Conservation (phyloP, 139 green algal genomes). For the Astrephomene gubernaculifera region DNA sequence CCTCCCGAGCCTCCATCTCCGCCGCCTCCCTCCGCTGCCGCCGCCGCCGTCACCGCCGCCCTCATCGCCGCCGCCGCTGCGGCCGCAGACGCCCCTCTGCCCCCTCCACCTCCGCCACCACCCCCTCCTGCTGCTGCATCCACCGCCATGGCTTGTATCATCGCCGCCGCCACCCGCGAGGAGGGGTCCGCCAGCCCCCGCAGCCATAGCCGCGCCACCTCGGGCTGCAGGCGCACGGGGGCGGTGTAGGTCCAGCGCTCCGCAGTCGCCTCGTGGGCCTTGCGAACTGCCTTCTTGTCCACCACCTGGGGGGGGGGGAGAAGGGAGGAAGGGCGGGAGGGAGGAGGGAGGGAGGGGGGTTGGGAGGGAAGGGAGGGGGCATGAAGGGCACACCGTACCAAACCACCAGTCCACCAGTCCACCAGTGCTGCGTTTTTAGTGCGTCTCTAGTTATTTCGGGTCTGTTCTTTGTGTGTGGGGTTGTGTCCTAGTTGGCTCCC, state of each 20-base stretch:
- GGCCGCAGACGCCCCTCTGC: no score
- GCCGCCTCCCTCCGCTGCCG: not conserved
- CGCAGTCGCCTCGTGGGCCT: not conserved
- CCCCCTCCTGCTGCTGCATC: not conserved
- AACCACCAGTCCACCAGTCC: no score
- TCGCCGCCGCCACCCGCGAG: not conserved
- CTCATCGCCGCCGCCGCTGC: not conserved
- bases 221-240: not conserved
- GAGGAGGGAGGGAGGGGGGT: not conserved
- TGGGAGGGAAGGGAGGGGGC: no score
- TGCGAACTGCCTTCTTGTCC: conserved; percentile 28
- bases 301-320: conserved; percentile 14
- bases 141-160: not conserved
- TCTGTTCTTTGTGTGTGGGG: no score
- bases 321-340: not conserved
- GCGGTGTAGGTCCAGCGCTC: not conserved
- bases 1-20: not conserved
- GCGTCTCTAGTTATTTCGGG: no score
- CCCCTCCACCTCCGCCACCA: not conserved
- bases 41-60: not conserved
- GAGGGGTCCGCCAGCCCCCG: not conserved
- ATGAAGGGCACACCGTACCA: no score
- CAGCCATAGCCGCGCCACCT: not conserved
- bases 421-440: no score
- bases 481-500: no score